These are phyloP conservation scores for Macaranga tanarius DNA, from an alignment of 441 rosid species.

Conservation along the genomic window DNA sequence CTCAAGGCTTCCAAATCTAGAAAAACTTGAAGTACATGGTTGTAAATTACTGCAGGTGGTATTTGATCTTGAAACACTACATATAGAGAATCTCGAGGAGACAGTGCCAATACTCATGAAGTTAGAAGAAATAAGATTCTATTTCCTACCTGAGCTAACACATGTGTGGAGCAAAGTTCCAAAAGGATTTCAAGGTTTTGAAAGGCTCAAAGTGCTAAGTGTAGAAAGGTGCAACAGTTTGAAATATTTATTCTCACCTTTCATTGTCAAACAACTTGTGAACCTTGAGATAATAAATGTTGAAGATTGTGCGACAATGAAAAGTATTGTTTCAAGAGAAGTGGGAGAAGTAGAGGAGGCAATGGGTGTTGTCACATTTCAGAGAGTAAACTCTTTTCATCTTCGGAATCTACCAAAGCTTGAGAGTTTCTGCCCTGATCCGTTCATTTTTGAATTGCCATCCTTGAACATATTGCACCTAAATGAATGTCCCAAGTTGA, in stretches of 20 bases:
- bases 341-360: not conserved
- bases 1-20: not conserved
- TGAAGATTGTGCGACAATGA: not conserved
- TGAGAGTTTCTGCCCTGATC: not conserved
- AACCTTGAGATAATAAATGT: not conserved
- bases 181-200: not conserved
- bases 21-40: not conserved
- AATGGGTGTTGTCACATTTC: not conserved
- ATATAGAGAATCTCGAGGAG: not conserved
- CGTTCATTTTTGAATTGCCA: not conserved
- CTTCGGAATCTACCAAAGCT: not conserved
- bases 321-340: conserved; percentile 1
- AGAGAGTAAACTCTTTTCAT: not conserved
- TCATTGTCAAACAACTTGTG: not conserved
- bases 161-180: not conserved
- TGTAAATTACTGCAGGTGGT: not conserved
- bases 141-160: not conserved
- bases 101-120: not conserved
- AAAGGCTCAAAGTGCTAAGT: not conserved
- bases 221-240: not conserved
- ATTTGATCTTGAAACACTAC: not conserved
- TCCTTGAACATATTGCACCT: not conserved
- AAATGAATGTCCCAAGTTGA: not conserved
- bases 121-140: not conserved
- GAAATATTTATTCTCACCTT: not conserved